A percentile compares a stretch with the other conserved stretches of the same genome.
phyloP scores from a whole-genome alignment of 1,284 basidiomycete species.

The Meira miltonrushii region DNA sequence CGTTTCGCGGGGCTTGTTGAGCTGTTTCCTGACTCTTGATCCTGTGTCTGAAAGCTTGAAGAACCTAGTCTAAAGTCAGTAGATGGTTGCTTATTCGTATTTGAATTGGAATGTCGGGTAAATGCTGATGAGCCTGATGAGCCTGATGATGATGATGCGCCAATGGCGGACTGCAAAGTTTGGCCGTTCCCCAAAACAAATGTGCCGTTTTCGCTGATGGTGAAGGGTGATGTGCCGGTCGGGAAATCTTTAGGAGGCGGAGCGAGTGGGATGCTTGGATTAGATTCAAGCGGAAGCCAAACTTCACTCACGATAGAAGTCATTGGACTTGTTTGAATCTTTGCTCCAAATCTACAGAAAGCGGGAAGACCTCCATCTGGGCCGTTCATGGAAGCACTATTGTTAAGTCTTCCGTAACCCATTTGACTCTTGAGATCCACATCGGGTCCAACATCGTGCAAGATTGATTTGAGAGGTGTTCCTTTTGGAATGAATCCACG shows the following conservation, averaged over 20 bases:
- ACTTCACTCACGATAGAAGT: conserved; percentile 20
- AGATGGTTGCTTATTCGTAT: too few relatives aligned
- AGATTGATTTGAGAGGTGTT: conserved; percentile 8
- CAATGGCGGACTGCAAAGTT: too few relatives aligned
- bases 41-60: too few relatives aligned
- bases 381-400: conserved; percentile 7
- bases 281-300: conserved; percentile 14
- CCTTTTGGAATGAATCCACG: conserved; percentile 5
- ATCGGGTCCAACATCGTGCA: conserved; percentile 21
- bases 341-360: conserved; percentile 24
- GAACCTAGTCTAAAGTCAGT: too few relatives aligned
- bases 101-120: too few relatives aligned
- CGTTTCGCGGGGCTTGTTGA: not conserved
- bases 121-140: too few relatives aligned
- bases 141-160: too few relatives aligned
- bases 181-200: too few relatives aligned
- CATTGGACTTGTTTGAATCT: conserved; percentile 13
- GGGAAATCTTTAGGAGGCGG: not conserved
- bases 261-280: not conserved
- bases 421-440: conserved; percentile 17
- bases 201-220: too few relatives aligned
- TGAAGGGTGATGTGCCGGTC: too few relatives aligned
- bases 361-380: conserved; percentile 24
- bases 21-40: too few relatives aligned
- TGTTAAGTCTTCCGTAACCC: conserved; percentile 14